Base-by-base conservation (phyloP, 768 basidiomycete species). In the Cystofilobasidium capitatum region DNA sequence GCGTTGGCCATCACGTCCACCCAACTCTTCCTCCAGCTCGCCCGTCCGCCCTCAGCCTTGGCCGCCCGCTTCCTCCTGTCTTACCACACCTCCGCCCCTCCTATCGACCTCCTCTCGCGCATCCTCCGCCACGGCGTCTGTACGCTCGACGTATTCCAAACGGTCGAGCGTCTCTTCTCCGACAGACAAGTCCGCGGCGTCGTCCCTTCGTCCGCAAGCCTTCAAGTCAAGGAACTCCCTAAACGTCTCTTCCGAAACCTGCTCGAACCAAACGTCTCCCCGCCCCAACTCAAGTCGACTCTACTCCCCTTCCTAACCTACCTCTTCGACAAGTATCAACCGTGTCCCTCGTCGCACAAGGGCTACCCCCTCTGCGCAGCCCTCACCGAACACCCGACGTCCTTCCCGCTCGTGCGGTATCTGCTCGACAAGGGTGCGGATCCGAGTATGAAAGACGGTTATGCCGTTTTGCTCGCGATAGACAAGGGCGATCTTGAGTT, bases 331-430 rank as follows among this genome's bases (percentile, higher is more conserved):
- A 81, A 22, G 72, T 78, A 81, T 26, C 65, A 72, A 0, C 82
- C 84, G 1, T 78, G 85, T 36, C 73, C 81, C 16, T 84, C 93
- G 75, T 83, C 88, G 10, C 81, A 88, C 75, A 80, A 83, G 3
- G 93, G 92, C 0, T 96, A 92, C 73, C 86, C 87, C 0, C 83
- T 96, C 45, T 85, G 84, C 20, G 85, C 83, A 71, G 90, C 92
- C 1, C 88, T 91, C 1, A 80, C 85, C 42, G 57, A 57, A 13
- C 62, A 64, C 44, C 68, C 68, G 20, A 16, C 26, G 13, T 69
- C 68, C 22, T 26, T 81, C 1, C 84, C 85, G 3, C 82, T 96
- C 10, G 79, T 91, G 1, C 78, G 76, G 29, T 86, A 89, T 71
- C 81, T 97, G 20, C 83, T 96, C 58, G 78, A 79, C 3, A 79